Evolutionary conservation across 2,329 filamentous ascomycete species (phyloP).

Genomic region (Colletotrichum magnum): DNA sequence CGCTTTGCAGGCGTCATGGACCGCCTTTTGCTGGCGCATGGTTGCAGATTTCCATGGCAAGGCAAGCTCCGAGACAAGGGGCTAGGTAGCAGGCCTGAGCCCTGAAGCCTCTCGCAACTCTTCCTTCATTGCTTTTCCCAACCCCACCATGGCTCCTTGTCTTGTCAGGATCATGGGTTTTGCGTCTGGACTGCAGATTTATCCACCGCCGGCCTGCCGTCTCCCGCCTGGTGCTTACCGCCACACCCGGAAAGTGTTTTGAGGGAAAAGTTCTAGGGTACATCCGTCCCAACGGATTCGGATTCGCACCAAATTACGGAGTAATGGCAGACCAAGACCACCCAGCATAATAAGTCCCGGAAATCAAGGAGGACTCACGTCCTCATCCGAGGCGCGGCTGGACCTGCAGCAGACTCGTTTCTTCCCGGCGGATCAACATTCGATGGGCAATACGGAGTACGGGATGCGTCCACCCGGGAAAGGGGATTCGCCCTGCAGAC

Average conservation of each 20-base stretch:
- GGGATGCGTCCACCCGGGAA: constrained; percentile 28
- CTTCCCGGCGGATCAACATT: constrained; percentile 25
- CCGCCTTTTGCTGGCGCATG: constrained; percentile 9
- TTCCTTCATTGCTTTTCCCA: constrained; percentile 31
- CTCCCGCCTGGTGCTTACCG: background rate
- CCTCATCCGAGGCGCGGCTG: constrained; percentile 3
- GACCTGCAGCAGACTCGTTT: constrained; percentile 28
- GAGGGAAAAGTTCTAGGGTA: background rate
- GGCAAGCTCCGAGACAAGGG: constrained; percentile 29
- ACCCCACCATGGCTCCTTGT: constrained; percentile 9
- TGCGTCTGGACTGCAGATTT: constrained; percentile 21
- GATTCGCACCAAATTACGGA: background rate
- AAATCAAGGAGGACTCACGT: constrained; percentile 9
- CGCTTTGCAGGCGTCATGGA: constrained; percentile 8
- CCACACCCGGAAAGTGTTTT: background rate
- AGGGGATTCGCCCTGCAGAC: constrained; percentile 24
- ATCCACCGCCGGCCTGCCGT: background rate
- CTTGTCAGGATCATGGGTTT: constrained; percentile 25
- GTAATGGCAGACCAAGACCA: background rate
- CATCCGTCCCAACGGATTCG: constrained; percentile 1
- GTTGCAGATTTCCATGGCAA: constrained; percentile 31
- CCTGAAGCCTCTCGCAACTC: constrained; percentile 26
- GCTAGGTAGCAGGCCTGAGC: constrained; percentile 15
- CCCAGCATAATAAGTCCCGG: background rate
- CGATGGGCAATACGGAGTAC: constrained; percentile 1